Percentiles rank a stretch among this genome's conserved stretches.
phyloP scores from a whole-genome alignment of 805 yeast genomes.

The Lipomyces yamadae region DNA sequence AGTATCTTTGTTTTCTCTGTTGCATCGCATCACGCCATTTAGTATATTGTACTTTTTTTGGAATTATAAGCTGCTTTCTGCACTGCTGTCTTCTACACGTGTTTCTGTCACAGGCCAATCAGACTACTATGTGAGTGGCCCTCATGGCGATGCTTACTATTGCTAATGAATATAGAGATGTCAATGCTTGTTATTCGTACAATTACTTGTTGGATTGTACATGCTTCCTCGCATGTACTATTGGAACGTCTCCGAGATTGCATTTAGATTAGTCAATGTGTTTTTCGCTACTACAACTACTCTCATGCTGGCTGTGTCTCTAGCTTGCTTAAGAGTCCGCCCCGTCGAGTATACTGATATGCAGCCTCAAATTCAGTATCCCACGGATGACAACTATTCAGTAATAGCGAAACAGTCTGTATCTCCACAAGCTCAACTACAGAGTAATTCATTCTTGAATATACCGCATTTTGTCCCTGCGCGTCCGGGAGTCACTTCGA shows the following conservation, averaged over 20 bases:
- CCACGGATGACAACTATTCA: neutral
- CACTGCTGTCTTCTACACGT: conserved; percentile 11
- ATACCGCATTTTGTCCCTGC: neutral
- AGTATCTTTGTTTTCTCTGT: conserved; percentile 1
- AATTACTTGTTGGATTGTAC: conserved; percentile 9
- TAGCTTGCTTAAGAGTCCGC: conserved; percentile 10
- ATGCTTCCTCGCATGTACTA: conserved; percentile 13
- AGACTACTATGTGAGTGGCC: conserved; percentile 20
- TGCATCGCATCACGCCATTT: conserved; percentile 9
- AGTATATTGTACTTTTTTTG: conserved; percentile 23
- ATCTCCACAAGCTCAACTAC: neutral
- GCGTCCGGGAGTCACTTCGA: neutral
- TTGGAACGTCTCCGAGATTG: conserved; percentile 9
- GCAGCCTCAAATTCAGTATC: neutral
- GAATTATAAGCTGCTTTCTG: conserved; percentile 22
- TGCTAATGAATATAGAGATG: neutral
- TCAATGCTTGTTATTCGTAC: conserved; percentile 15
- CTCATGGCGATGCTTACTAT: neutral
- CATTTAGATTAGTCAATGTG: conserved; percentile 8
- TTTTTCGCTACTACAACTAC: conserved; percentile 9
- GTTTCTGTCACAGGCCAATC: conserved; percentile 18
- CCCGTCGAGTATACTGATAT: conserved; percentile 7
- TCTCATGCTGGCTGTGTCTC: neutral
- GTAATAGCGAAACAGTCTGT: neutral
- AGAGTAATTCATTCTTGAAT: neutral